Evolutionary conservation across 805 yeast genomes (phyloP).

Genomic region (Brettanomyces nanus): DNA sequence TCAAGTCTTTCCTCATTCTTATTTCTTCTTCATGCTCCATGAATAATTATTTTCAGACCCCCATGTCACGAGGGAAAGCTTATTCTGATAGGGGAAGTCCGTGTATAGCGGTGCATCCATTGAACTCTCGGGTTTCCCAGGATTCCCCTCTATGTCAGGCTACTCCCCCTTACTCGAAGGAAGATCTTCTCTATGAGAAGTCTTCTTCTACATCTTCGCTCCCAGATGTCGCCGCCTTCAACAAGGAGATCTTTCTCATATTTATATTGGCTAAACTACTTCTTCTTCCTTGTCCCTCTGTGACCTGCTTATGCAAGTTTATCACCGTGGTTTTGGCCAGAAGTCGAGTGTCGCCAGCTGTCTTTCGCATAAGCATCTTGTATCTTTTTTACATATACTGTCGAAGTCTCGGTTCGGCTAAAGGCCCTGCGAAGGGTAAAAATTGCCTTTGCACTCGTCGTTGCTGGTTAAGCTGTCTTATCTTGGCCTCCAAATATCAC

Average conservation of each 20-base stretch:
- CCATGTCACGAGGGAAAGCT: too few species aligned
- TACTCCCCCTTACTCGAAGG: conserved; percentile 7
- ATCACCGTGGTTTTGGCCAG: conserved; percentile 36
- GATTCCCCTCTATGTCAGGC: conserved; percentile 2
- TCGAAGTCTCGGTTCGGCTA: neutral
- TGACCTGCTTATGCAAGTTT: conserved; percentile 11
- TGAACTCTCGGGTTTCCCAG: too few species aligned
- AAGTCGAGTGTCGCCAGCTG: conserved; percentile 51
- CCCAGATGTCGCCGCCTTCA: too few species aligned
- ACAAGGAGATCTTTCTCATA: neutral
- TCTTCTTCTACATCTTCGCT: too few species aligned
- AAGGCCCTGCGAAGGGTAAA: neutral
- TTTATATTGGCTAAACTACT: neutral
- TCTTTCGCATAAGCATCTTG: conserved; percentile 59
- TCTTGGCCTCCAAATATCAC: conserved; percentile 63
- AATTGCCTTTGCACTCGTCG: conserved; percentile 29
- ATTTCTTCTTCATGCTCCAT: too few species aligned
- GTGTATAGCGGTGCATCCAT: too few species aligned
- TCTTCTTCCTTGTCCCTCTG: neutral
- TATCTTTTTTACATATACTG: conserved; percentile 38
- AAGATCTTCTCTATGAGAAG: conserved; percentile 9
- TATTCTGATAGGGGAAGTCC: too few species aligned
- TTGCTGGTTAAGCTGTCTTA: conserved; percentile 57
- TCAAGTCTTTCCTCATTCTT: too few species aligned
- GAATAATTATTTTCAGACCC: too few species aligned